Percentiles rank a stretch among this genome's conserved stretches.
Conservation (phyloP, 805 yeast species). For the Isabelozyma heimii region DNA sequence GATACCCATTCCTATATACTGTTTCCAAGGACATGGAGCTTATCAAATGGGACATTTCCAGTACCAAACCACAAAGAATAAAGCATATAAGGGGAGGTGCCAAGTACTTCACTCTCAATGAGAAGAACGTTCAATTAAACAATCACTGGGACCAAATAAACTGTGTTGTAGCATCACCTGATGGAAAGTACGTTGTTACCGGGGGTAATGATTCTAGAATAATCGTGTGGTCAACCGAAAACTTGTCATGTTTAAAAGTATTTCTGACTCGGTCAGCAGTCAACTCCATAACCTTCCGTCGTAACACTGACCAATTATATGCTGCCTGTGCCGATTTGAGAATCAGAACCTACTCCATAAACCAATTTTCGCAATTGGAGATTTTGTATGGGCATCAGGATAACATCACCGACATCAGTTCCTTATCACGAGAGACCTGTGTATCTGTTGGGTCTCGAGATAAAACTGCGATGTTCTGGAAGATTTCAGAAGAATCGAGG, state of each 20-base stretch:
- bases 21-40: slow-evolving; percentile 79
- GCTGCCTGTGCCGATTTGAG: slow-evolving; percentile 93
- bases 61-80: slow-evolving; percentile 61
- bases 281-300: slow-evolving; percentile 70
- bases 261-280: slow-evolving; percentile 77
- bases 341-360: slow-evolving; percentile 81
- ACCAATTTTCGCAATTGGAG: slow-evolving; percentile 86
- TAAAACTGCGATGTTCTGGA: slow-evolving; percentile 94
- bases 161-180: slow-evolving; percentile 79
- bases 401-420: slow-evolving; percentile 73
- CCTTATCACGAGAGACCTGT: slow-evolving; percentile 84
- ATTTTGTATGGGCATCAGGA: slow-evolving; percentile 96
- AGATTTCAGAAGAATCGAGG: slow-evolving; percentile 91
- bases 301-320: slow-evolving; percentile 78
- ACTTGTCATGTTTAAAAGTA: slow-evolving; percentile 70
- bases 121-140: slow-evolving; percentile 51
- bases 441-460: slow-evolving; percentile 95
- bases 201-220: slow-evolving; percentile 85
- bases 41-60: slow-evolving; percentile 72
- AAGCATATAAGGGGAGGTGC: slow-evolving; percentile 65
- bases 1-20: slow-evolving; percentile 66
- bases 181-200: slow-evolving; percentile 84
- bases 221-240: slow-evolving; percentile 83
- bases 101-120: slow-evolving; percentile 38
- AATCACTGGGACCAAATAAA: slow-evolving; percentile 79